Base-by-base conservation (phyloP, 2,329 filamentous ascomycete species). In the Aspergillus costaricaensis region DNA sequence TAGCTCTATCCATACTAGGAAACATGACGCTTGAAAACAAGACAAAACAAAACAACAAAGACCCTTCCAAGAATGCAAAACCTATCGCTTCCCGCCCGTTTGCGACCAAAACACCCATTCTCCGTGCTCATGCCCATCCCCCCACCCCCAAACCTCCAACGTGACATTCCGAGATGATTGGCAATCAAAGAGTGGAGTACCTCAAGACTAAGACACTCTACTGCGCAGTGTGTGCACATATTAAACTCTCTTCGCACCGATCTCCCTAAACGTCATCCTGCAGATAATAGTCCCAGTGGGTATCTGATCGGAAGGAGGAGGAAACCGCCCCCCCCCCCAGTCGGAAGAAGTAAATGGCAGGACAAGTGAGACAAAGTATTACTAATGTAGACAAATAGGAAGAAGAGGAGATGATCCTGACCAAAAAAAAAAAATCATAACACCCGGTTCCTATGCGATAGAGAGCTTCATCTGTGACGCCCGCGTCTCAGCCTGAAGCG, bases 201-300 rank as follows among this genome's bases (percentile, higher is more conserved):
- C 15, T 39, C 39, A n/a, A 47, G n/a, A 38, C 39, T 55, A 44
- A 47, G 9, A 39, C 17, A 55, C 27, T 55, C 43, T 21, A 43
- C 41, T 44, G 41, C 21, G 19, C 21, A 15, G 38, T 27, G 15
- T 36, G 41, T 23, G 19, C 14, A 15, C 53, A 43, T n/a, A 19
- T 32, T 36, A 41, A 32, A 44, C 23, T 52, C 56, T 48, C 56
- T 43, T 38, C 19, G 32, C 21, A 36, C 27, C 49, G 41, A 36
- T 44, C 39, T 55, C 59, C 44, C 58, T 25, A 50, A 59, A 65
- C 65, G 63, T 66, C 65, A 66, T 65, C 58, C 54, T 58, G 61
- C 65, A 66, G 60, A 58, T 57, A 50, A 61, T 55, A 36, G 39
- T 47, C 53, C 38, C 39, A 17, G 30, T 44, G 25, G 39, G 53